Conservation (phyloP, 2,329 filamentous ascomycete genomes). For the Cercospora zeae-maydis region DNA sequence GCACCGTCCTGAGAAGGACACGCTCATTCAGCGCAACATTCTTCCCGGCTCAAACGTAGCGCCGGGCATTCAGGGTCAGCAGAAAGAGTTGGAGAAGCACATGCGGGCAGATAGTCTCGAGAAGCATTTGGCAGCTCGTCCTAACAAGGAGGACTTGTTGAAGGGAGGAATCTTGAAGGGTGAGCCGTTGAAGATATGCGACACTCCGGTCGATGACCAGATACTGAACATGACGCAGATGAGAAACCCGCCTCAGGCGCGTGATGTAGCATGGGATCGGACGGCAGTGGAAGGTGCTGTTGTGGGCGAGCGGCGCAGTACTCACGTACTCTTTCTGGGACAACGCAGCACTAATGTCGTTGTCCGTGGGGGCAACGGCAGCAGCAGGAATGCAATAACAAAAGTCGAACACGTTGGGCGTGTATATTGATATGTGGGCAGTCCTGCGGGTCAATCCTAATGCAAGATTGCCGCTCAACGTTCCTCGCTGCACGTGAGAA, state of each 20-base stretch:
- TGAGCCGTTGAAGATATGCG: background rate
- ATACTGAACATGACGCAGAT: background rate
- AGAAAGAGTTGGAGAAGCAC: constrained; percentile 79
- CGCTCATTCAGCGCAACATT: constrained; percentile 83
- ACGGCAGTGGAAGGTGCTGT: background rate
- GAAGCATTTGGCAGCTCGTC: constrained; percentile 77
- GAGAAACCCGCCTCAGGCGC: background rate
- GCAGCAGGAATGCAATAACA: background rate
- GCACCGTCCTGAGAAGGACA: constrained; percentile 64
- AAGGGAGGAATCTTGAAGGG: constrained; percentile 70
- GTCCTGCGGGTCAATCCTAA: background rate
- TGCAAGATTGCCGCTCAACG: background rate
- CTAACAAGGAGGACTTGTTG: constrained; percentile 70
- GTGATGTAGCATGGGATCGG: background rate
- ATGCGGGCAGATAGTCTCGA: constrained; percentile 86
- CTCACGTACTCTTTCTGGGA: background rate
- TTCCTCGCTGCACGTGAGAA: background rate
- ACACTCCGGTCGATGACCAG: background rate
- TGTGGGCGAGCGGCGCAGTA: background rate
- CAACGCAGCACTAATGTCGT: background rate
- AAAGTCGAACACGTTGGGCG: background rate
- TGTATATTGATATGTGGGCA: background rate
- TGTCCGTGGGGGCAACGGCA: background rate
- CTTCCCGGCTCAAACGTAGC: constrained; percentile 74
- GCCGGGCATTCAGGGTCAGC: constrained; percentile 72